These are phyloP conservation scores for Croton laevigatus DNA, from an alignment of 441 rosid species.

Conservation along the genomic window DNA sequence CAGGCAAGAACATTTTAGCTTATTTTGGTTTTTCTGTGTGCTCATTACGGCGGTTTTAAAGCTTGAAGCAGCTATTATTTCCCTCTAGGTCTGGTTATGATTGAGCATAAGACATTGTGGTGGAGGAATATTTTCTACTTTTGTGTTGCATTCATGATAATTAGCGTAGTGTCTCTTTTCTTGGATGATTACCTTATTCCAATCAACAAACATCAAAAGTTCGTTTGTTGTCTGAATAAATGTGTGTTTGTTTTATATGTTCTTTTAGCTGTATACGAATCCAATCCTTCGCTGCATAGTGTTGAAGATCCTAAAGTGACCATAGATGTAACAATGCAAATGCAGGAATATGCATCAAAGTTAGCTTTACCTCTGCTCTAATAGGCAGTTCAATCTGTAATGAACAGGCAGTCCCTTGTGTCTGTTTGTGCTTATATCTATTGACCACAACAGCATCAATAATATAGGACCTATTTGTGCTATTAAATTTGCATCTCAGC, in stretches of 20 bases:
- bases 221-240: neutral
- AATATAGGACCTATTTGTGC: neutral
- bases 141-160: constrained; percentile 2
- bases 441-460: neutral
- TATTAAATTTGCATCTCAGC: neutral
- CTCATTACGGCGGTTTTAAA: neutral
- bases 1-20: neutral
- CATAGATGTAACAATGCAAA: neutral
- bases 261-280: constrained; percentile 4
- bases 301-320: constrained; percentile 5
- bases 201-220: neutral
- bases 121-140: neutral
- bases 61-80: neutral
- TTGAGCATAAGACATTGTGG: neutral
- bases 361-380: neutral
- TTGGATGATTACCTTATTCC: constrained; percentile 7
- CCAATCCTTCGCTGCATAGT: neutral
- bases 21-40: neutral
- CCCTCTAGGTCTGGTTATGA: neutral
- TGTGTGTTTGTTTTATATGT: neutral
- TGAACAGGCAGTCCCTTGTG: neutral
- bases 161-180: neutral
- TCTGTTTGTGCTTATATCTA: neutral
- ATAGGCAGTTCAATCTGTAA: neutral
- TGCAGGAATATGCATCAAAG: neutral